phyloP scores from a whole-genome alignment of 2,329 filamentous ascomycete species.

The Exophiala lecanii-corni region DNA sequence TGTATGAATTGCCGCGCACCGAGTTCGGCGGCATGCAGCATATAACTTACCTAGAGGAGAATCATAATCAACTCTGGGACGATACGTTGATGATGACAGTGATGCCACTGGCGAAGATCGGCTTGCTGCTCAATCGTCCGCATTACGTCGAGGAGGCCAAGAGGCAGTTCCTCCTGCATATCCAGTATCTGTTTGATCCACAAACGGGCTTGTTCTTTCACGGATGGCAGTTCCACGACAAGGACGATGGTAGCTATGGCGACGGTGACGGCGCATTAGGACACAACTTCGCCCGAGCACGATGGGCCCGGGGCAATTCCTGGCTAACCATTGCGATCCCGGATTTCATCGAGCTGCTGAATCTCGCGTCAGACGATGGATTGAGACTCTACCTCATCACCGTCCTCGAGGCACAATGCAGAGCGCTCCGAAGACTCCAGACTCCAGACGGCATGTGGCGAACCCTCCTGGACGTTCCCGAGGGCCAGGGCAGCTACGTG shows the following conservation, averaged over 20 bases:
- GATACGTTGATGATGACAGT: constrained; percentile 88
- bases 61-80: constrained; percentile 75
- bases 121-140: constrained; percentile 62
- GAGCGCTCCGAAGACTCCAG: constrained; percentile 60
- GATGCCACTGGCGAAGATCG: constrained; percentile 74
- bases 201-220: constrained; percentile 72
- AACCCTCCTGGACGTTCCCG: constrained; percentile 65
- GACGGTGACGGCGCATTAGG: too few relatives aligned
- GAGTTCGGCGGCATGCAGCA: constrained; percentile 70
- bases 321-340: constrained; percentile 83
- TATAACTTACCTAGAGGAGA: constrained; percentile 66
- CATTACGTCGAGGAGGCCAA: constrained; percentile 75
- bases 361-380: constrained; percentile 50
- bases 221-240: constrained; percentile 71
- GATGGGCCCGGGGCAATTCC: constrained; percentile 52
- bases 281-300: constrained; percentile 53
- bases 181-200: constrained; percentile 72
- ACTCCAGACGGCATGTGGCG: constrained; percentile 63
- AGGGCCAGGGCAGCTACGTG: constrained; percentile 64
- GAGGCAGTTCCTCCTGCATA: constrained; percentile 69
- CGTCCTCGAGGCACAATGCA: constrained; percentile 65
- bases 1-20: constrained; percentile 69
- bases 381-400: constrained; percentile 48
- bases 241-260: constrained; percentile 42
- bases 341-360: constrained; percentile 70